A percentile compares a stretch with the other conserved stretches of the same genome.
Evolutionary conservation across 106 monocot genomes (phyloP).

Genomic region (Apostasia ramifera): DNA sequence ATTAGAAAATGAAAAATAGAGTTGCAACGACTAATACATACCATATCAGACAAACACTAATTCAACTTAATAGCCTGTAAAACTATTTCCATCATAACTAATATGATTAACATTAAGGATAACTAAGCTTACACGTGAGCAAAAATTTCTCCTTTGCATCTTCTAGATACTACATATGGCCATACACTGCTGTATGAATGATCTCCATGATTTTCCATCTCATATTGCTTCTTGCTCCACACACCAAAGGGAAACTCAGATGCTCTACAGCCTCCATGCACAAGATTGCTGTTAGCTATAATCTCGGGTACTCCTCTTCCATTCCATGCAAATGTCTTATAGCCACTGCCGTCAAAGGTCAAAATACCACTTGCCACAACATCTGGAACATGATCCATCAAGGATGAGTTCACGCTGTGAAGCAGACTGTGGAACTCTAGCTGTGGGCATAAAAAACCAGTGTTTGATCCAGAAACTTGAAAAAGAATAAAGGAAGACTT

Average conservation of each 20-base stretch:
- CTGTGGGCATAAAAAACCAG: slow-evolving; percentile 33
- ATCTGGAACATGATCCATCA: slow-evolving; percentile 72
- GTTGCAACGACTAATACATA: background rate
- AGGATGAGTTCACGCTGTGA: slow-evolving; percentile 35
- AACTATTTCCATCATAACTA: background rate
- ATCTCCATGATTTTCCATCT: slow-evolving; percentile 15
- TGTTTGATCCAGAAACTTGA: background rate
- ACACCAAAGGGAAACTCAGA: slow-evolving; percentile 55
- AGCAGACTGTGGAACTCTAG: slow-evolving; percentile 83
- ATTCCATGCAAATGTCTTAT: slow-evolving; percentile 53
- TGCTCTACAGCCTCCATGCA: slow-evolving; percentile 1
- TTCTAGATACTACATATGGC: slow-evolving; percentile 74
- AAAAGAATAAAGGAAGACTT: slow-evolving; percentile 3
- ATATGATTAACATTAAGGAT: background rate
- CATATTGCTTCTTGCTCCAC: slow-evolving; percentile 72
- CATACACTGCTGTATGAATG: slow-evolving; percentile 37
- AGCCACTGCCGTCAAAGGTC: slow-evolving; percentile 36
- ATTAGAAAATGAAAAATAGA: slow-evolving; percentile 3
- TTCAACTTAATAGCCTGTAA: background rate
- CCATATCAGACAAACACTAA: background rate
- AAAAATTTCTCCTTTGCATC: slow-evolving; percentile 92
- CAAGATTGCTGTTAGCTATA: slow-evolving; percentile 23
- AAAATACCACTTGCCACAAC: slow-evolving; percentile 74
- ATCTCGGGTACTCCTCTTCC: slow-evolving; percentile 58
- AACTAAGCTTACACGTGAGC: slow-evolving; percentile 72